Percentiles rank a stretch among this genome's conserved stretches.
phyloP scores from a whole-genome alignment of 768 basidiomycete species.

The Suillus spraguei region DNA sequence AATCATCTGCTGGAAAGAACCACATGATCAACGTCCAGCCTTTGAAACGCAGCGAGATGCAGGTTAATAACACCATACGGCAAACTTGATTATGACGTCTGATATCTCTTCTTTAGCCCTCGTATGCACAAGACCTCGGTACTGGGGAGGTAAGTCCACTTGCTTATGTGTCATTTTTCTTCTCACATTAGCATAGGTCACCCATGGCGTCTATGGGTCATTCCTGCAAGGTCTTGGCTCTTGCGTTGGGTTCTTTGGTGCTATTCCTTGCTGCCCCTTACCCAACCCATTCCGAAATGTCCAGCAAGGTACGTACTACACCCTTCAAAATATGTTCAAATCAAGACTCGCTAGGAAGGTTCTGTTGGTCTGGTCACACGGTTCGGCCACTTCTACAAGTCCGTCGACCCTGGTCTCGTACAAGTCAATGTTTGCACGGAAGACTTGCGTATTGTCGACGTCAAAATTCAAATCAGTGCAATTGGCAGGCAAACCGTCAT shows the following conservation, averaged over 20 bases:
- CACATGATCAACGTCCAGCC: conserved; percentile 83
- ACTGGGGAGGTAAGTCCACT: conserved; percentile 47
- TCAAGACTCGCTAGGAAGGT: conserved; percentile 43
- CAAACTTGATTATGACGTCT: background rate
- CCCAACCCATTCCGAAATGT: conserved; percentile 89
- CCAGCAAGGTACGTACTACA: conserved; percentile 61
- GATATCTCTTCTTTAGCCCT: conserved; percentile 54
- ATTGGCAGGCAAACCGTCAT: conserved; percentile 90
- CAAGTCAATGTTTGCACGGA: conserved; percentile 96
- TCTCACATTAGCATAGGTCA: conserved; percentile 47
- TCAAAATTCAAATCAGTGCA: conserved; percentile 92
- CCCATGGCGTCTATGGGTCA: conserved; percentile 86
- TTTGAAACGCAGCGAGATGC: conserved; percentile 84
- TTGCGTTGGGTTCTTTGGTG: conserved; percentile 68
- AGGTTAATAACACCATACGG: conserved; percentile 46
- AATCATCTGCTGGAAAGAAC: conserved; percentile 21
- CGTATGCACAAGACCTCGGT: conserved; percentile 90
- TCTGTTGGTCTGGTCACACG: conserved; percentile 90
- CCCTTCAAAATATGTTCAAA: background rate
- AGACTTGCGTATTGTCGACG: conserved; percentile 81
- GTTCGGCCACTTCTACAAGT: conserved; percentile 96
- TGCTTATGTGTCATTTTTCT: background rate
- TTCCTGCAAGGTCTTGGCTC: conserved; percentile 72
- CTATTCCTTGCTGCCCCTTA: conserved; percentile 81
- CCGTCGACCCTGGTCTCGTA: conserved; percentile 90